Evolutionary conservation across 805 yeast species (phyloP), one percentile per base, ranked within the genome.

Genomic region (Danielozyma ontarioensis): DNA sequence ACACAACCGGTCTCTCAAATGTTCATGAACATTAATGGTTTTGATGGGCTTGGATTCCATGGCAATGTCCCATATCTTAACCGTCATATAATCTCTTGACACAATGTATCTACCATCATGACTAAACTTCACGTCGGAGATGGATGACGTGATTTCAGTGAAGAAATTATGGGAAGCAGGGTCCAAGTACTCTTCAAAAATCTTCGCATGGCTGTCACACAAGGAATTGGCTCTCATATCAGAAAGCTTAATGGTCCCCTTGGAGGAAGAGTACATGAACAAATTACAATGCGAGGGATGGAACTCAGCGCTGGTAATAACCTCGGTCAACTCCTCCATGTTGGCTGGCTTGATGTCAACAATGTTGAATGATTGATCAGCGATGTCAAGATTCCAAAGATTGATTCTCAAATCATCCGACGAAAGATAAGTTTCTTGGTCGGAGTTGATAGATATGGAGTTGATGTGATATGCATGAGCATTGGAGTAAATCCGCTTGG

Each of bases 321-420:
- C 98, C 61, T 93, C 98, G 7, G 98, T 90, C 50, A 93, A 74
- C 64, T 93, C 99, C 67, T 93, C 99, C 98, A 93, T 94, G 61
- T 88, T 88, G 5, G 88, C 85, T 7, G 99, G 99, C 59, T 94
- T 88, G 53, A 93, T 93, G 63, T 93, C 98, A 37, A 93, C 97
- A 45, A 93, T 93, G 60, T 93, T 94, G 64, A 93, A 93, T 50
- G 89, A 78, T 64, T 90, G 96, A 61, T 90, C 96, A 14, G 96
- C 87, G 47, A 88, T 84, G 34, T 86, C 88, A 46, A 89, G 70
- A 59, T 90, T 89, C 99, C 99, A 93, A 44, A 93, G 67, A 59
- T 93, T 93, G 54, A 93, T 83, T 55, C 99, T 77, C 55, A 93
- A 74, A 62, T 93, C 99, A 64, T 93, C 99, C 31, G 94, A 80